A percentile compares a stretch with the other conserved stretches of the same genome.
Evolutionary conservation across 2,329 filamentous ascomycete genomes (phyloP).

Genomic region (Ilyonectria robusta): DNA sequence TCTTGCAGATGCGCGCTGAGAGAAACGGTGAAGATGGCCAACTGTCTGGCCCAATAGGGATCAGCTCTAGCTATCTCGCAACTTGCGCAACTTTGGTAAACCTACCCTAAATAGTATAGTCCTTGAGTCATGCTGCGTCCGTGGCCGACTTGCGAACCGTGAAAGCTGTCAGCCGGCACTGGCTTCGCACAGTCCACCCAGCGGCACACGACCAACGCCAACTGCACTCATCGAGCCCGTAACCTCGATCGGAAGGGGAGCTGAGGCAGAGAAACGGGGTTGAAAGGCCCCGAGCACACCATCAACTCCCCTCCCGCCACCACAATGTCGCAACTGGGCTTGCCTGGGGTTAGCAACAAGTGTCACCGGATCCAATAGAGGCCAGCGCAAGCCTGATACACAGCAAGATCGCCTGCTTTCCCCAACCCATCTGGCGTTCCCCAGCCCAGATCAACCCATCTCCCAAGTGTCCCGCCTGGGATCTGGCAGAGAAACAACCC

Average conservation of each 20-base stretch:
- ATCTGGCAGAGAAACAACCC: conserved; percentile 40
- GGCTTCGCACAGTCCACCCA: conserved; percentile 23
- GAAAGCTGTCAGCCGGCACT: conserved; percentile 42
- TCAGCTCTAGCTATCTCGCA: conserved; percentile 31
- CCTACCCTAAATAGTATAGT: conserved; percentile 31
- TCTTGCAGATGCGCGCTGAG: conserved; percentile 35
- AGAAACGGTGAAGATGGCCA: conserved; percentile 38
- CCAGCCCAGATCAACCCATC: conserved; percentile 41
- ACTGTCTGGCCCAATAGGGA: conserved; percentile 40
- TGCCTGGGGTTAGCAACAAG: conserved; percentile 27
- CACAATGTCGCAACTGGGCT: conserved; percentile 37
- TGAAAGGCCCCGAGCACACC: conserved; percentile 36
- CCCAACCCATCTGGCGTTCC: conserved; percentile 29
- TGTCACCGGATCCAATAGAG: conserved; percentile 33
- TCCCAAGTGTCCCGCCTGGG: conserved; percentile 33
- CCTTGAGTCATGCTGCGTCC: conserved; percentile 45
- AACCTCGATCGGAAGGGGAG: conserved; percentile 32
- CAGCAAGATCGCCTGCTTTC: conserved; percentile 35
- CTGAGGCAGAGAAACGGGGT: conserved; percentile 13
- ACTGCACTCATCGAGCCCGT: conserved; percentile 28
- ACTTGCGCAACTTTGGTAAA: conserved; percentile 28
- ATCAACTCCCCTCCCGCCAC: conserved; percentile 42
- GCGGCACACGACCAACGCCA: conserved; percentile 40
- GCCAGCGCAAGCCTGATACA: conserved; percentile 32
- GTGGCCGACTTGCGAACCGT: conserved; percentile 27